Percentiles rank a stretch among this genome's conserved stretches.
Evolutionary conservation across 2,329 filamentous ascomycete species (phyloP).

Genomic region (Stachybotrys chartarum): DNA sequence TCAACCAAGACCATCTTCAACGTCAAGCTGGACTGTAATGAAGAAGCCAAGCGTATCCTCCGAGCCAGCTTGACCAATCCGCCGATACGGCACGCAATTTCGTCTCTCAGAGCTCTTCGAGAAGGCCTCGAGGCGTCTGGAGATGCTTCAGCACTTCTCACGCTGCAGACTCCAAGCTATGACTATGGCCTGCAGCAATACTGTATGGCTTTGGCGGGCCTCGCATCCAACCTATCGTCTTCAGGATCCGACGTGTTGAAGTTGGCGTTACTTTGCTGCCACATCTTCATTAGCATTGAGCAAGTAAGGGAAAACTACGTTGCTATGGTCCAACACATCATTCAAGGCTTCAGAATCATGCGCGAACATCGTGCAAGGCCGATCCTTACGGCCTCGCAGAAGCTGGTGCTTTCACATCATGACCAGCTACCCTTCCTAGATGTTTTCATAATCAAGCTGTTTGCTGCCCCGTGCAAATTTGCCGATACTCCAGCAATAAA

Average conservation of each 20-base stretch:
- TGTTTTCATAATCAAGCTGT: conserved; percentile 33
- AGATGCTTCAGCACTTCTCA: conserved; percentile 13
- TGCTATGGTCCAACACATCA: conserved; percentile 34
- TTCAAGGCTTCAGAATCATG: conserved; percentile 36
- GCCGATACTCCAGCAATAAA: conserved; percentile 18
- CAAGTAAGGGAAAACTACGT: conserved; percentile 31
- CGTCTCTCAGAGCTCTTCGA: conserved; percentile 30
- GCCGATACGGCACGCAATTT: conserved; percentile 29
- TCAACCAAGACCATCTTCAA: conserved; percentile 34
- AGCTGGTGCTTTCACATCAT: conserved; percentile 22
- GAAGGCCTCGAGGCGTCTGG: conserved; percentile 27
- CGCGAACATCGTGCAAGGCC: conserved; percentile 31
- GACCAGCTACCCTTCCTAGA: conserved; percentile 29
- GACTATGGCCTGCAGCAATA: conserved; percentile 35
- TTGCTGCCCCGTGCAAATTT: conserved; percentile 34
- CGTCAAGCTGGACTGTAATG: conserved; percentile 26
- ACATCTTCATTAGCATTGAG: conserved; percentile 40
- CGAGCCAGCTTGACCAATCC: conserved; percentile 27
- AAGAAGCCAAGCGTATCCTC: conserved; percentile 32
- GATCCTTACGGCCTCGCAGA: conserved; percentile 13
- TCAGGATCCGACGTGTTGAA: conserved; percentile 20
- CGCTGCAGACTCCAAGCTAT: conserved; percentile 20
- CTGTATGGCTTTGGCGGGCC: conserved; percentile 28
- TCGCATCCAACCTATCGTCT: conserved; percentile 29
- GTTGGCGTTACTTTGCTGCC: conserved; percentile 37